Evolutionary conservation across 176 grass and related monocot species (phyloP).

Genomic region (Paspalum vaginatum): DNA sequence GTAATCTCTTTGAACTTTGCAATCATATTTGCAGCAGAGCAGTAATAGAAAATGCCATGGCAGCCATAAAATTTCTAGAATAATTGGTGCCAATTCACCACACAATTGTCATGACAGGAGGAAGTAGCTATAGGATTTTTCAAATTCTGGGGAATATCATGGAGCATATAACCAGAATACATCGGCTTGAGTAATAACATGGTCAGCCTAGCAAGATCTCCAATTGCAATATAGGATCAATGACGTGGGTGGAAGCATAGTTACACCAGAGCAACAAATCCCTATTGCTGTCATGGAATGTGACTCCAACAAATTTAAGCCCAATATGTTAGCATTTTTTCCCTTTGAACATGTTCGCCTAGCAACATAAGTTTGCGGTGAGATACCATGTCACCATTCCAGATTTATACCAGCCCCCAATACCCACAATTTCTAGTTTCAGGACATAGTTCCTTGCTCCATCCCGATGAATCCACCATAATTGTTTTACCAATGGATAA

Average conservation of each 20-base stretch:
- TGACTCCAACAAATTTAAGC: neutral
- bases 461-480: neutral
- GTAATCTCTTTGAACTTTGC: neutral
- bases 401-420: neutral
- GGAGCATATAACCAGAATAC: conserved; percentile 14
- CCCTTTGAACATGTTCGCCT: neutral
- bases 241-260: neutral
- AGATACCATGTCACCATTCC: neutral
- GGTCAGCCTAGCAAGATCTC: neutral
- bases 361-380: neutral
- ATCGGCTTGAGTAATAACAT: neutral
- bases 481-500: neutral
- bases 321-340: neutral
- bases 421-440: neutral
- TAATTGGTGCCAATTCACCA: neutral
- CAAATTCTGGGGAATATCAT: neutral
- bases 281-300: neutral
- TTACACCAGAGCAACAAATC: neutral
- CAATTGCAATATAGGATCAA: neutral
- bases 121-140: neutral
- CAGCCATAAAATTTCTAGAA: neutral
- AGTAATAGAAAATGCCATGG: neutral
- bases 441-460: neutral
- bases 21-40: neutral
- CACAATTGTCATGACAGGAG: neutral